Evolutionary conservation across 352 stramenopile genomes (phyloP), one percentile per base, ranked within the genome.

Genomic region (Pythium vanterpoolii): DNA sequence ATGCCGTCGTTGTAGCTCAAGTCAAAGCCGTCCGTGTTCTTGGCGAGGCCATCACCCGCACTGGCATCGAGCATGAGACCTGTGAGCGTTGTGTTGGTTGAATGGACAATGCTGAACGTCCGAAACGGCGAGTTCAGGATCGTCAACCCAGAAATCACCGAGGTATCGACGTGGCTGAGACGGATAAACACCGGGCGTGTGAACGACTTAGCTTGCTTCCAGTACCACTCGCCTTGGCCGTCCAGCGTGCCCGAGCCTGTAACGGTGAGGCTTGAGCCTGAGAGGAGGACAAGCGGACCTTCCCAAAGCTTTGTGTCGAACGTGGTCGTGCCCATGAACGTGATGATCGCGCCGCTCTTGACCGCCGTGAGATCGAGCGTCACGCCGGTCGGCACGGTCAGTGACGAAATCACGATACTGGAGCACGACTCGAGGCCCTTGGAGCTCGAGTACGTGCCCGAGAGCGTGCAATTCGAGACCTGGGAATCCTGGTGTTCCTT

Each of bases 41-140:
- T 69, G 27, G 64, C 65, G 26, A 69, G 31, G 7, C 52, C 62
- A n/a, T 72, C 47, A 26, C 69, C 69, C 19, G 62, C 49, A 23
- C 59, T 71, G 1, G 61, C 64, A 62, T 74, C 69, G 19, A 77
- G 42, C 11, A 62, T 77, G 18, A 77, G 58, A 4, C 66, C 58
- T 2, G 38, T 62, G 30, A 73, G 27, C n/a, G 60, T 71, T 1
- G 60, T 77, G 11, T 62, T 11, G 18, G 49, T 55, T 33, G 33
- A 64, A 27, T 24, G 66, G 36, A 71, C 34, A 26, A 76, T 63
- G 27, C 64, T 74, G 52, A 74, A 75, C 8, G 72, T 76, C 46
- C 69, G 69, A 46, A 69, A 76, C 9, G 72, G 72, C 44, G 44
- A 64, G 49, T 79, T 74, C 56, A 73, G 71, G 33, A 79, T 24